Conservation (phyloP, 2,329 filamentous ascomycete species). For the Nothophaeocryptopus gaeumannii region DNA sequence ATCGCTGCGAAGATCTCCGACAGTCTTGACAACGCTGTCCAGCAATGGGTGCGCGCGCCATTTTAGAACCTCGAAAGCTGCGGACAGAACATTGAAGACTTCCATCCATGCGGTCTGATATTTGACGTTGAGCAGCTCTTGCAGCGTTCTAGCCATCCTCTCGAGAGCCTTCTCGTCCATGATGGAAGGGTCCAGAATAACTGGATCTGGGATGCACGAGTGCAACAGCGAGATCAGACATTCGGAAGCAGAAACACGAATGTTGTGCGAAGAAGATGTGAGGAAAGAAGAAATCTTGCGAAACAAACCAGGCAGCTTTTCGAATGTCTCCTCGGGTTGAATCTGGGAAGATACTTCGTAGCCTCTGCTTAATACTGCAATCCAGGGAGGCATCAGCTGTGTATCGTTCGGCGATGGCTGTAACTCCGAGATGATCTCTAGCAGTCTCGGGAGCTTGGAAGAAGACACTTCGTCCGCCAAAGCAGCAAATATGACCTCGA, state of each 20-base stretch:
- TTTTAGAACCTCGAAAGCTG: slow-evolving; percentile 80
- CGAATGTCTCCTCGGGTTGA: slow-evolving; percentile 85
- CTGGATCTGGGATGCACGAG: slow-evolving; percentile 80
- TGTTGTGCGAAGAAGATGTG: slow-evolving; percentile 84
- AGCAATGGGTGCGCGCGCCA: slow-evolving; percentile 83
- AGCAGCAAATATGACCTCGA: slow-evolving; percentile 91
- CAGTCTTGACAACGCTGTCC: slow-evolving; percentile 67
- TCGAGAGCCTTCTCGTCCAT: slow-evolving; percentile 89
- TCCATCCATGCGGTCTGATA: slow-evolving; percentile 95
- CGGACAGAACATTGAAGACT: slow-evolving; percentile 82
- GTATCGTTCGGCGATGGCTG: slow-evolving; percentile 91
- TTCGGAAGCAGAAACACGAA: slow-evolving; percentile 89
- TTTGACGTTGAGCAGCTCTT: slow-evolving; percentile 77
- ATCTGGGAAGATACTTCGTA: slow-evolving; percentile 92
- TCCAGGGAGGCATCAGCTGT: slow-evolving; percentile 91
- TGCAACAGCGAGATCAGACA: slow-evolving; percentile 89
- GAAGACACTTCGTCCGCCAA: slow-evolving; percentile 86
- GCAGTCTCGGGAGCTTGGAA: slow-evolving; percentile 79
- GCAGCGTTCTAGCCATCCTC: slow-evolving; percentile 71
- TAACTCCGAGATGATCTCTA: slow-evolving; percentile 88
- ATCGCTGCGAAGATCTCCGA: slow-evolving; percentile 84
- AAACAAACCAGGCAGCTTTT: slow-evolving; percentile 83
- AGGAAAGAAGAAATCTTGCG: slow-evolving; percentile 76
- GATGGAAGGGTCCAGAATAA: slow-evolving; percentile 82
- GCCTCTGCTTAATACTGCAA: slow-evolving; percentile 88